Base-by-base conservation (phyloP, 805 yeast species). In the Candida palmyrensis region DNA sequence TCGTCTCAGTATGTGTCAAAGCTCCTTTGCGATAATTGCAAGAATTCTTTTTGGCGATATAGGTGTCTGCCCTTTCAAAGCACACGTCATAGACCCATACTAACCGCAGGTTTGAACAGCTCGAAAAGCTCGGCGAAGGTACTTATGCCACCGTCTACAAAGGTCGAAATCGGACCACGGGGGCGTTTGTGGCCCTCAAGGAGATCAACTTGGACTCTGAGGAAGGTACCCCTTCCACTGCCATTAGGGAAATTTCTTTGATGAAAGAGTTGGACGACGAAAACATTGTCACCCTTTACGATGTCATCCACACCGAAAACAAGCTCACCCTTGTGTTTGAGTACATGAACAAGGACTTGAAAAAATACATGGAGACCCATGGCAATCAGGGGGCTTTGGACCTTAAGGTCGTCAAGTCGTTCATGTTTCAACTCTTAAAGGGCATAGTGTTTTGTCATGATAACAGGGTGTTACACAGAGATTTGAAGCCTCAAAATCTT, bases 91-190 rank as follows among this genome's bases (percentile, higher is more conserved):
- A n/a, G n/a, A n/a, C n/a, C n/a, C n/a, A 12, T 31, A 45, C 48
- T 48, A 41, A 44, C 13, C 14, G 13, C 40, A 62, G 68, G 44
- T 66, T 66, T 48, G 71, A 66, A 44, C 71, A 66, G 57, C 73
- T 85, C 35, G 96, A 87, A 56, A 86, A 86, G 64, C 72, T 86
- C 24, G 96, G 96, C 25, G 96, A 86, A 62, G 96, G 96, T 30
- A 86, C 98, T 1, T 92, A 92, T 62, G 98, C 98, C 48, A 94
- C 96, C n/a, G 98, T 92, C 21, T 92, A 90, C 66, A 92, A 90
- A 51, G 98, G 84, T 25, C 76, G 87, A 52, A 92, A 85, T 57
- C 76, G 85, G 41, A 77, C 80, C 49, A 82, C 89, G 18, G 96
- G 88, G 32, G 88, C 85, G 35, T 70, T 89, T 13, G 98, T 92